phyloP scores from a whole-genome alignment of 108 stramenopile genomes.

The Aurantiochytrium sp. region DNA sequence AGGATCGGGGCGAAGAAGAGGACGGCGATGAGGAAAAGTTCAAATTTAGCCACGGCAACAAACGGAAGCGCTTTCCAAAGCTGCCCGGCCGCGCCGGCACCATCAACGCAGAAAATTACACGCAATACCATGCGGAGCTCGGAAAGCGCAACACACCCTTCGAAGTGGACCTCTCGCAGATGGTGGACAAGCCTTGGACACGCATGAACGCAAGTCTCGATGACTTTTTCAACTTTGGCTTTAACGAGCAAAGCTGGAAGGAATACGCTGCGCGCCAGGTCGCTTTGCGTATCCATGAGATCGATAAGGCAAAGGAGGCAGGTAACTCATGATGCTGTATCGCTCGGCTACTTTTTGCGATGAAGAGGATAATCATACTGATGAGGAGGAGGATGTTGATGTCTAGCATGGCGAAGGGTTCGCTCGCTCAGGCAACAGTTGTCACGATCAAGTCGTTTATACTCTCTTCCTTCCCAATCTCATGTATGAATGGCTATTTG shows the following conservation, averaged over 20 bases:
- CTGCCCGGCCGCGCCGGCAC: not conserved
- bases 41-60: conserved; percentile 3
- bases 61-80: not conserved
- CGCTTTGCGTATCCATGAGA: not conserved
- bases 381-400: too few species aligned
- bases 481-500: too few species aligned
- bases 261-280: conserved; percentile 6
- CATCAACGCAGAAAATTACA: not conserved
- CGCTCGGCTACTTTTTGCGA: too few species aligned
- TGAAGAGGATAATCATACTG: too few species aligned
- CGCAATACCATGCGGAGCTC: not conserved
- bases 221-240: conserved; percentile 18
- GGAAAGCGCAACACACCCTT: conserved; percentile 2
- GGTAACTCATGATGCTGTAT: too few species aligned
- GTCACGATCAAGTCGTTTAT: too few species aligned
- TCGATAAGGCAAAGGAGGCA: not conserved
- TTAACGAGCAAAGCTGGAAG: conserved; percentile 3
- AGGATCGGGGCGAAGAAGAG: not conserved
- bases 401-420: too few species aligned
- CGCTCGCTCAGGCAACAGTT: too few species aligned
- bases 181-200: conserved; percentile 3
- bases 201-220: not conserved
- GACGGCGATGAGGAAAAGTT: not conserved
- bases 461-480: too few species aligned
- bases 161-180: not conserved